Evolutionary conservation across 495 filamentous ascomycete species (phyloP), one percentile per base, ranked within the genome.

Genomic region (Daldinia bambusicola): DNA sequence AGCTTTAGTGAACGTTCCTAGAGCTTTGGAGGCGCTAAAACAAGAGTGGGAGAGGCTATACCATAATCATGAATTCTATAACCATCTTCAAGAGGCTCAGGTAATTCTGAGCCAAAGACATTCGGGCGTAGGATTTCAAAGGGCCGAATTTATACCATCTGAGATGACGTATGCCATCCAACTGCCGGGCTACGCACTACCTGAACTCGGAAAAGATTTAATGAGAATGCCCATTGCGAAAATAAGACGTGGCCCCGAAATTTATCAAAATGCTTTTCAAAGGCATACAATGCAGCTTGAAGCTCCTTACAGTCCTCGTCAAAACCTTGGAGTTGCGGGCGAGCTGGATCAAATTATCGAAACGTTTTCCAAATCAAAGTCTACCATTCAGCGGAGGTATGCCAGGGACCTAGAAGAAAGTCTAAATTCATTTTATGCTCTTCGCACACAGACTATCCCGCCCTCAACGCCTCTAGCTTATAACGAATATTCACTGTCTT

Each of bases 41-140:
- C 77, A 78, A 1, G 85, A 88, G 61, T 89, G 86, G 86, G 34
- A 68, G 38, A 79, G 82, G 0, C 55, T 84, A 20, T 82, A 77
- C 52, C 74, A 78, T 12, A 88, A 88, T 63, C 51, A 80, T 6
- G 75, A 83, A 53, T 74, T 89, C 6, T 79, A 75, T 1, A 34
- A 74, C 2, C 82, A 88, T 65, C 63, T 88, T 16, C n/a, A 75
- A 16, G 38, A 72, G 51, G 83, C 83, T 13, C 84, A 86, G 59
- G 34, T 60, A 3, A 66, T 85, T 18, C 43, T 86, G 26, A 66
- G 81, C 38, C 38, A 55, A 16, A 69, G 55, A 18, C 65, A 66
- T 41, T 68, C 70, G 2, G 56, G 62, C 43, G 34, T 57, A 26
- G 31, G 18, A 40, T 72, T 61, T 32, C 31, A 58, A 61, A 41